Evolutionary conservation across 257 asterid species (phyloP).

Genomic region (Lycium barbarum): DNA sequence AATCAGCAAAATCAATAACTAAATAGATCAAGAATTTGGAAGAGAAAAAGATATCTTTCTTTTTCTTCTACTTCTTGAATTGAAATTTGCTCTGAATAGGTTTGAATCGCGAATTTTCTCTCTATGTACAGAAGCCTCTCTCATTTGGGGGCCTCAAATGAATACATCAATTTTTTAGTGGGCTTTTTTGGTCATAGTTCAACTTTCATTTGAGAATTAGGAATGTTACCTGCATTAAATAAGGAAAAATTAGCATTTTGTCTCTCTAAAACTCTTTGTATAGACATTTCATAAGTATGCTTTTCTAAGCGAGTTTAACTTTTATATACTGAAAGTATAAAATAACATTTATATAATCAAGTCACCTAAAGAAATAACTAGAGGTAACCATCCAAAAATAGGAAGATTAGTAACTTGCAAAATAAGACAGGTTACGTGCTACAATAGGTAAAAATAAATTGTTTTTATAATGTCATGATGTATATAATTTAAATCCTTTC

Average conservation of each 20-base stretch:
- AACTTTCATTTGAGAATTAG: slow-evolving; percentile 64
- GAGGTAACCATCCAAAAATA: neutral
- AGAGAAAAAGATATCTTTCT: slow-evolving; percentile 16
- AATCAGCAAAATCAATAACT: slow-evolving; percentile 29
- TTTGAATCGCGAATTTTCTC: slow-evolving; percentile 37
- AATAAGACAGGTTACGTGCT: neutral
- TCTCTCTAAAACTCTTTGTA: neutral
- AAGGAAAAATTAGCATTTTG: neutral
- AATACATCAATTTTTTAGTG: slow-evolving; percentile 47
- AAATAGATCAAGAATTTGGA: slow-evolving; percentile 30
- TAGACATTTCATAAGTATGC: neutral
- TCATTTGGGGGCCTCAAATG: slow-evolving; percentile 73
- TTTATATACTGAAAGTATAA: neutral
- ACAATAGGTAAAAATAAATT: neutral
- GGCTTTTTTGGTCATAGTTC: slow-evolving; percentile 53
- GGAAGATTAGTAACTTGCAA: neutral
- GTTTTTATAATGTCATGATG: neutral
- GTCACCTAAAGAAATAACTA: neutral
- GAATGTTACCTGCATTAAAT: slow-evolving; percentile 54
- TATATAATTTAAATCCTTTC: neutral
- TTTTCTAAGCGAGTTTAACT: neutral
- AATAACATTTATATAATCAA: neutral
- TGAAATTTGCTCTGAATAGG: slow-evolving; percentile 6
- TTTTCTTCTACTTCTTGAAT: neutral
- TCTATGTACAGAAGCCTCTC: slow-evolving; percentile 89